A percentile compares a stretch with the other conserved stretches of the same genome.
Conservation (phyloP, 2,329 filamentous ascomycete genomes). For the Byssochlamys sp. region DNA sequence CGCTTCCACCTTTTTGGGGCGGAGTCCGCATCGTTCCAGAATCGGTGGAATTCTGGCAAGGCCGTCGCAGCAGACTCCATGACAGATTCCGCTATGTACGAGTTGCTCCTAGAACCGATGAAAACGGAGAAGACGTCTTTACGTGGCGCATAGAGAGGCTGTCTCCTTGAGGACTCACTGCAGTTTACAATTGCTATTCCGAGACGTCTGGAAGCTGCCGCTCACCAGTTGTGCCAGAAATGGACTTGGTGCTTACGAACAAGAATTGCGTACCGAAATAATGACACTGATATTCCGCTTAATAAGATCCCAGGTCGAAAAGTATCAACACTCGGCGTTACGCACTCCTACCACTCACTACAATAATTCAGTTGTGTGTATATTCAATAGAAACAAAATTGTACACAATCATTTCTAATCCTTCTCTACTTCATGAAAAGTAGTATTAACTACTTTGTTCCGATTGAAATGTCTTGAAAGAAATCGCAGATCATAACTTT, state of each 20-base stretch:
- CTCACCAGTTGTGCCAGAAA: not conserved
- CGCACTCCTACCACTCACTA: not conserved
- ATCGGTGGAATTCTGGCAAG: constrained; percentile 92
- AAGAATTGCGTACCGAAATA: not conserved
- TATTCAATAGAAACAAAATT: not conserved
- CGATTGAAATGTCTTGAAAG: not conserved
- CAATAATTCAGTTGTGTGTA: not conserved
- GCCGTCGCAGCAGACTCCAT: constrained; percentile 77
- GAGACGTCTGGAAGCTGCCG: not conserved
- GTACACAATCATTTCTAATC: not conserved
- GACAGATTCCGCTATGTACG: constrained; percentile 82
- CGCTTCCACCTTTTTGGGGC: constrained; percentile 90
- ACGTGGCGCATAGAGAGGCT: constrained; percentile 32
- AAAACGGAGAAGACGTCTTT: constrained; percentile 50
- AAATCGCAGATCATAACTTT: not conserved
- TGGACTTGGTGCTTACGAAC: not conserved
- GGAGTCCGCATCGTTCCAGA: constrained; percentile 77
- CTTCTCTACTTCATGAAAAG: not conserved
- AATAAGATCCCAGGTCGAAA: not conserved
- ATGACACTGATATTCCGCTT: not conserved
- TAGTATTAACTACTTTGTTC: not conserved
- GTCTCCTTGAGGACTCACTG: constrained; percentile 22
- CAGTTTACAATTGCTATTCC: not conserved
- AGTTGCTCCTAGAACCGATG: constrained; percentile 41
- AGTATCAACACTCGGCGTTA: not conserved